Evolutionary conservation across 164 flowering plant species (phyloP).

Genomic region (Houttuynia cordata): DNA sequence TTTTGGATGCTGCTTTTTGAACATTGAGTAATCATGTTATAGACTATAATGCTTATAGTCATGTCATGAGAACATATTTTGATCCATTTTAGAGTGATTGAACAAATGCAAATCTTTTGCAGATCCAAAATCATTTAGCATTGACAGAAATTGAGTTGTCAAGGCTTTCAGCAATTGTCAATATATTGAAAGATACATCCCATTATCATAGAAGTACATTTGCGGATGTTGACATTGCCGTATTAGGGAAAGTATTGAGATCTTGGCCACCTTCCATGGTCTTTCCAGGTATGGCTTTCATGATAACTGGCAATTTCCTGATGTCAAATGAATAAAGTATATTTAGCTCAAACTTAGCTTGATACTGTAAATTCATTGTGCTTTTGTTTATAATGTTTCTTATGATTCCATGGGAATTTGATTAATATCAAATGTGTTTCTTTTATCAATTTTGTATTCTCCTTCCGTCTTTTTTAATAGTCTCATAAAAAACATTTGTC

Average conservation of each 20-base stretch:
- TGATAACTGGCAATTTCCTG: neutral
- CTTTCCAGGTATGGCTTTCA: slow-evolving; percentile 58
- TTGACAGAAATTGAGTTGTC: slow-evolving; percentile 57
- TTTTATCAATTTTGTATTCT: no score
- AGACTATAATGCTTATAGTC: no score
- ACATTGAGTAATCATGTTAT: no score
- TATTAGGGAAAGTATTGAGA: slow-evolving; percentile 59
- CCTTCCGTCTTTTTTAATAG: no score
- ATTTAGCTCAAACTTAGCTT: neutral
- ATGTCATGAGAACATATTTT: no score
- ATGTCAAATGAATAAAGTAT: neutral
- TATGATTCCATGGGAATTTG: neutral
- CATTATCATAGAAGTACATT: slow-evolving; percentile 80
- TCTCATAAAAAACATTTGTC: no score
- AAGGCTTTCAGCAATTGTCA: slow-evolving; percentile 48
- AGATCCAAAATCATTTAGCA: slow-evolving; percentile 42
- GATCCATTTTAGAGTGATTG: no score
- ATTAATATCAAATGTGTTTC: neutral
- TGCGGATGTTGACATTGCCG: slow-evolving; percentile 62
- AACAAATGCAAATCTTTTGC: slow-evolving; percentile 1
- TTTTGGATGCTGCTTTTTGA: no score
- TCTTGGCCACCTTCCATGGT: slow-evolving; percentile 66
- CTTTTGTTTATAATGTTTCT: no score
- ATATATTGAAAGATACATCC: slow-evolving; percentile 82
- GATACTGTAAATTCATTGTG: neutral